Evolutionary conservation across 345 rosid species (phyloP).

Genomic region (Toxicodendron radicans): DNA sequence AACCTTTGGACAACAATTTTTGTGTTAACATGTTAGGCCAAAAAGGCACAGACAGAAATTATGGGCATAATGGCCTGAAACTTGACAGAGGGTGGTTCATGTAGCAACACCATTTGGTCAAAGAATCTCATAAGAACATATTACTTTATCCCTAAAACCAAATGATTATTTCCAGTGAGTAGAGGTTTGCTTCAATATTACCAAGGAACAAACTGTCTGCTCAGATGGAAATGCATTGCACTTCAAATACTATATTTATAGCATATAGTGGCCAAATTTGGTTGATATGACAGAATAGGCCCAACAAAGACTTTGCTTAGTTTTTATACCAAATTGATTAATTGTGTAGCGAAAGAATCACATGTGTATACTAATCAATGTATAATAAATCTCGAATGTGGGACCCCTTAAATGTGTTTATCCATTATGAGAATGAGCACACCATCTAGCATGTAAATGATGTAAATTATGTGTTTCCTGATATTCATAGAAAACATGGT

Average conservation of each 20-base stretch:
- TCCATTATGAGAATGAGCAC: neutral
- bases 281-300: neutral
- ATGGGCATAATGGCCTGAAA: neutral
- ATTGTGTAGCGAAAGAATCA: neutral
- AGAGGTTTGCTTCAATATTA: neutral
- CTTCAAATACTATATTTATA: too few relatives aligned
- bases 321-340: neutral
- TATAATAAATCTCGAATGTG: neutral
- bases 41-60: neutral
- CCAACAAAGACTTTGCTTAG: neutral
- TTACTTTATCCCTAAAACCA: neutral
- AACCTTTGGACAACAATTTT: neutral
- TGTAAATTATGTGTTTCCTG: neutral
- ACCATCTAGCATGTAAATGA: slow-evolving; percentile 2
- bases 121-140: neutral
- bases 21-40: neutral
- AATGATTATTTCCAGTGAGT: too few relatives aligned
- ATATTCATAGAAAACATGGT: neutral
- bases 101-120: neutral
- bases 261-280: neutral
- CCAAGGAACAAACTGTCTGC: neutral
- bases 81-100: neutral
- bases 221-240: neutral
- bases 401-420: neutral
- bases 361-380: neutral